phyloP scores from a whole-genome alignment of 805 yeast species.

The Lipomyces sp. region DNA sequence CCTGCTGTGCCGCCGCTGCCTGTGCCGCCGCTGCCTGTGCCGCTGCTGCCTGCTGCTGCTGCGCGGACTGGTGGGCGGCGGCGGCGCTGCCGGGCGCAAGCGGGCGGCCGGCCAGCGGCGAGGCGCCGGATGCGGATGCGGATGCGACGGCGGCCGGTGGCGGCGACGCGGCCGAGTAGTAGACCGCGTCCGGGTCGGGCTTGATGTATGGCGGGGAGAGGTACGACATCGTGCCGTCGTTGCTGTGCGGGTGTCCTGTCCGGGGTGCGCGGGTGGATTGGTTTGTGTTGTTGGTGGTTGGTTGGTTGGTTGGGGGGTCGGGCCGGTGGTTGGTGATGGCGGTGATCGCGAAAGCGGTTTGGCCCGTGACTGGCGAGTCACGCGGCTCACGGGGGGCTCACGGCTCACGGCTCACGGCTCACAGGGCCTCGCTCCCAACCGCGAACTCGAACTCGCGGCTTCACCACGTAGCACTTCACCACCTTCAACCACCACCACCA shows the following conservation, averaged over 20 bases:
- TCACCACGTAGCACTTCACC: neutral
- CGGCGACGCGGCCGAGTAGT: neutral
- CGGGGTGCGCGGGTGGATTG: neutral
- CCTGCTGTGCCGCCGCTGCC: too few relatives aligned
- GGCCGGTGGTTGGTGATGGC: too few relatives aligned
- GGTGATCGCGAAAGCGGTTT: too few relatives aligned
- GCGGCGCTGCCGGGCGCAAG: neutral
- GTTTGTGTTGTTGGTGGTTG: neutral
- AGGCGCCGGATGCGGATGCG: too few relatives aligned
- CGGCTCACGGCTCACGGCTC: too few relatives aligned
- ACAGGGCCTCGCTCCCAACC: too few relatives aligned
- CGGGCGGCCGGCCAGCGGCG: too few relatives aligned
- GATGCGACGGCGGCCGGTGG: neutral
- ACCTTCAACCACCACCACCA: neutral
- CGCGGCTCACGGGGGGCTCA: too few relatives aligned
- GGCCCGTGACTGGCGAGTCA: too few relatives aligned
- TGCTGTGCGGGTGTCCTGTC: too few relatives aligned
- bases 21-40: neutral
- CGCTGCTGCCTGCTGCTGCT: neutral
- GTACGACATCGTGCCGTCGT: slow-evolving; percentile 14
- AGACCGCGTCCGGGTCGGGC: slow-evolving; percentile 24
- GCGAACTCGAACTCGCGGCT: too few relatives aligned
- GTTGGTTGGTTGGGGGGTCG: too few relatives aligned
- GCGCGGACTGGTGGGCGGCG: neutral
- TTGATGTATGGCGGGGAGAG: slow-evolving; percentile 26